Evolutionary conservation across 2,329 filamentous ascomycete genomes (phyloP).

Genomic region (Lachnellula occidentalis): DNA sequence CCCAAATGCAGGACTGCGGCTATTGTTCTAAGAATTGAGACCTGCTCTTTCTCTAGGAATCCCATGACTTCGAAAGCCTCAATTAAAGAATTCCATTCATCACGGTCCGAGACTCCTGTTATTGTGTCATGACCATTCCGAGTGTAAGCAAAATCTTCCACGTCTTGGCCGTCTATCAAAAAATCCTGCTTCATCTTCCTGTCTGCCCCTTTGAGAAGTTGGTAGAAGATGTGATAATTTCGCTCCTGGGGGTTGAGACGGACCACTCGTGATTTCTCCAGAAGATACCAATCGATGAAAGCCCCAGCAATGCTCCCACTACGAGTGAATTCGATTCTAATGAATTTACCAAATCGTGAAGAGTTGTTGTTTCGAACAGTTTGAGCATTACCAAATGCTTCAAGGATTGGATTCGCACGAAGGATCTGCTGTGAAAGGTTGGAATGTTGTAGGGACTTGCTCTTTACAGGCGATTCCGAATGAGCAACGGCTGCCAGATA

Average conservation of each 20-base stretch:
- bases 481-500: slow-evolving; percentile 93
- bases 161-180: slow-evolving; percentile 65
- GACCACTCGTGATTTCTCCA: slow-evolving; percentile 97
- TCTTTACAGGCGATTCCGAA: slow-evolving; percentile 64
- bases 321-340: slow-evolving; percentile 88
- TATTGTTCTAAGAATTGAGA: slow-evolving; percentile 76
- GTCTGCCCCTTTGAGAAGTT: slow-evolving; percentile 82
- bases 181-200: slow-evolving; percentile 68
- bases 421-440: slow-evolving; percentile 95
- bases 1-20: slow-evolving; percentile 90
- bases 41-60: slow-evolving; percentile 79
- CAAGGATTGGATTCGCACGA: slow-evolving; percentile 91
- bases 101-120: slow-evolving; percentile 78
- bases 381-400: slow-evolving; percentile 97
- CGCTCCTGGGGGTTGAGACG: slow-evolving; percentile 80
- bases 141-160: slow-evolving; percentile 89
- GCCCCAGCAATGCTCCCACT: slow-evolving; percentile 88
- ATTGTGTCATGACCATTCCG: slow-evolving; percentile 88
- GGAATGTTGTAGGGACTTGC: slow-evolving; percentile 60
- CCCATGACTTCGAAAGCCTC: slow-evolving; percentile 95
- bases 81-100: slow-evolving; percentile 84
- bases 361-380: slow-evolving; percentile 98
- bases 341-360: slow-evolving; percentile 97
- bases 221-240: slow-evolving; percentile 97
- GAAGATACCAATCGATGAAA: slow-evolving; percentile 96